Evolutionary conservation across 352 stramenopile genomes (phyloP).

Genomic region (Phytophthora pini): DNA sequence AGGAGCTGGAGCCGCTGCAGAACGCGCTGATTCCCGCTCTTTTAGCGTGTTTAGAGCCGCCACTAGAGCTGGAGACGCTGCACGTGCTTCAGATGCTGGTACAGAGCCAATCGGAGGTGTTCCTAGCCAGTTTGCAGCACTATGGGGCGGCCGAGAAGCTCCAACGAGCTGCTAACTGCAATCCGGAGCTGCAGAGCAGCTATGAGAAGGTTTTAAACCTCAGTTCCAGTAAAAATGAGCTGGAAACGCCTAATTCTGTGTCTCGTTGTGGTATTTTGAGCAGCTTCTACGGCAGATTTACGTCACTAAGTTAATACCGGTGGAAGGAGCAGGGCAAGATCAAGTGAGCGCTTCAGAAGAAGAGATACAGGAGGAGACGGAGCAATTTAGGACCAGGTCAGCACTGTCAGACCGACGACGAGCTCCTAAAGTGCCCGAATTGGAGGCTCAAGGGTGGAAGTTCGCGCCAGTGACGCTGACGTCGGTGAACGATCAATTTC

Average conservation of each 20-base stretch:
- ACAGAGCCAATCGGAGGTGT: conserved; percentile 23
- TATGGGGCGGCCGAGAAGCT: conserved; percentile 43
- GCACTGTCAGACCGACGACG: conserved; percentile 5
- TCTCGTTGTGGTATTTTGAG: conserved; percentile 10
- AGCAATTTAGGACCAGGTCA: conserved; percentile 1
- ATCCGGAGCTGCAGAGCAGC: conserved; percentile 41
- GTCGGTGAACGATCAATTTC: conserved; percentile 66
- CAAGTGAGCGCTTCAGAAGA: conserved; percentile 1
- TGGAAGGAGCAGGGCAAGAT: background rate
- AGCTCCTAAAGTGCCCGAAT: conserved; percentile 19
- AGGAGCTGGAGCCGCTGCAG: conserved; percentile 41
- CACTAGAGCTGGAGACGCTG: conserved; percentile 58
- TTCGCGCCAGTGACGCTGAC: conserved; percentile 63
- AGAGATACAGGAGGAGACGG: background rate
- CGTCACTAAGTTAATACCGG: conserved; percentile 19
- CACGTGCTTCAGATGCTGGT: conserved; percentile 61
- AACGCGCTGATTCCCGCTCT: conserved; percentile 42
- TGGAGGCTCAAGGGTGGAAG: conserved; percentile 57
- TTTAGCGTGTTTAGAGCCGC: conserved; percentile 43
- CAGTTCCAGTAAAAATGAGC: background rate
- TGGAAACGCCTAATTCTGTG: conserved; percentile 12
- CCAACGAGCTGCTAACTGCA: conserved; percentile 42
- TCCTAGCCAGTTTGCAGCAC: conserved; percentile 47
- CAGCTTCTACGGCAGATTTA: conserved; percentile 58
- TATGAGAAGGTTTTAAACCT: conserved; percentile 57